These are phyloP conservation scores for Hyparrhenia diplandra DNA, from an alignment of 176 grass and related monocot genomes.

Conservation along the genomic window DNA sequence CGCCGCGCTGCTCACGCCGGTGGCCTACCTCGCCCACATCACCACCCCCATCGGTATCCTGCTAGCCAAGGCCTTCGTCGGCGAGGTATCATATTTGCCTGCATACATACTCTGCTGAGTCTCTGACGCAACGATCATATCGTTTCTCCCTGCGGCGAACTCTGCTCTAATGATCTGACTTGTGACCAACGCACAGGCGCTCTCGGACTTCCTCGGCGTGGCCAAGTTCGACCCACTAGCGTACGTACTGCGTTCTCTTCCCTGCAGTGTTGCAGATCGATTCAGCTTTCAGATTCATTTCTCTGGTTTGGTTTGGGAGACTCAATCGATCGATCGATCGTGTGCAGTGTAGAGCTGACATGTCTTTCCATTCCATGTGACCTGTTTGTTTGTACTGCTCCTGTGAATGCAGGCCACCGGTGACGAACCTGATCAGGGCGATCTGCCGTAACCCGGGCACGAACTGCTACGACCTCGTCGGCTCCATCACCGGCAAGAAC, in stretches of 20 bases:
- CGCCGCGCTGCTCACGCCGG: conserved; percentile 65
- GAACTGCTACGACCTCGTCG: conserved; percentile 66
- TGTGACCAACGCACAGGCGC: conserved; percentile 2
- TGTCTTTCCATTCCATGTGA: no score
- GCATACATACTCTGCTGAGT: neutral
- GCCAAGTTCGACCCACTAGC: conserved; percentile 66
- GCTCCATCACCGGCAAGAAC: conserved; percentile 73
- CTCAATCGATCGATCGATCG: neutral
- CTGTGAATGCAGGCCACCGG: conserved; percentile 33
- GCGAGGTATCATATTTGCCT: conserved; percentile 35
- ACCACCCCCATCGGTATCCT: conserved; percentile 57
- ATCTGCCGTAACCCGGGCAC: conserved; percentile 46
- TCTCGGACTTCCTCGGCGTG: conserved; percentile 43
- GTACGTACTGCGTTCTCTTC: conserved; percentile 10
- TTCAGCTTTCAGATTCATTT: neutral
- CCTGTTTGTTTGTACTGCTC: neutral
- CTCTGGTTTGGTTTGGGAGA: no score
- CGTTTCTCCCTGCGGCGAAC: neutral
- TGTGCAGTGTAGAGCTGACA: neutral
- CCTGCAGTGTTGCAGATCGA: neutral
- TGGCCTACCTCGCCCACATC: conserved; percentile 81
- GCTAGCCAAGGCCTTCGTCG: conserved; percentile 56
- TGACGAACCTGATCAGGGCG: conserved; percentile 35
- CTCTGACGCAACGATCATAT: neutral
- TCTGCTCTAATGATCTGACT: neutral